These are phyloP conservation scores for Isatis tinctoria DNA, from an alignment of 345 rosid species.

Conservation along the genomic window DNA sequence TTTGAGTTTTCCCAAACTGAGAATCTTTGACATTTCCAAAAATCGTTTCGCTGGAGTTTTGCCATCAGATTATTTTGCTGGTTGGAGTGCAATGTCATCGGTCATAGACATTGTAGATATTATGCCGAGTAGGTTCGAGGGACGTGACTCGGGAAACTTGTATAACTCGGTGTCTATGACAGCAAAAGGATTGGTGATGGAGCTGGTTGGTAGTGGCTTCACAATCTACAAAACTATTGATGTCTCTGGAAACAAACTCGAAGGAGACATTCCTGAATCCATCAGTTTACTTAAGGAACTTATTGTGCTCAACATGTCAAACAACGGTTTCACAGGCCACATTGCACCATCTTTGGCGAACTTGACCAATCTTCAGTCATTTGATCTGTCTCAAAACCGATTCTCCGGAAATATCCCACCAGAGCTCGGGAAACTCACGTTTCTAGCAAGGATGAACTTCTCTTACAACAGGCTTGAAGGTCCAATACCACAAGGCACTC, in stretches of 20 bases:
- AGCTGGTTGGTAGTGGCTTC: background rate
- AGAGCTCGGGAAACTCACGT: background rate
- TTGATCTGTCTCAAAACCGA: background rate
- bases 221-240: background rate
- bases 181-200: background rate
- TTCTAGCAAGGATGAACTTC: background rate
- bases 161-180: background rate
- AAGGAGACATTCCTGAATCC: background rate
- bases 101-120: background rate
- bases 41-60: constrained; percentile 30
- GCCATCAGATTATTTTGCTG: constrained; percentile 3
- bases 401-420: background rate
- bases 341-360: background rate
- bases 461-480: background rate
- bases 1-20: constrained; percentile 30
- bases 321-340: background rate
- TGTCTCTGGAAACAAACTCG: background rate
- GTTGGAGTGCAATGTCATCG: constrained; percentile 16
- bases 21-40: constrained; percentile 40
- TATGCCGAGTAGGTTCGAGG: background rate
- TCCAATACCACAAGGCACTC: background rate
- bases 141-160: background rate
- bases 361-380: background rate
- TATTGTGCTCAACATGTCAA: background rate
- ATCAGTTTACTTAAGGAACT: background rate